Conservation (phyloP, 345 rosid species). For the Litchi chinensis region DNA sequence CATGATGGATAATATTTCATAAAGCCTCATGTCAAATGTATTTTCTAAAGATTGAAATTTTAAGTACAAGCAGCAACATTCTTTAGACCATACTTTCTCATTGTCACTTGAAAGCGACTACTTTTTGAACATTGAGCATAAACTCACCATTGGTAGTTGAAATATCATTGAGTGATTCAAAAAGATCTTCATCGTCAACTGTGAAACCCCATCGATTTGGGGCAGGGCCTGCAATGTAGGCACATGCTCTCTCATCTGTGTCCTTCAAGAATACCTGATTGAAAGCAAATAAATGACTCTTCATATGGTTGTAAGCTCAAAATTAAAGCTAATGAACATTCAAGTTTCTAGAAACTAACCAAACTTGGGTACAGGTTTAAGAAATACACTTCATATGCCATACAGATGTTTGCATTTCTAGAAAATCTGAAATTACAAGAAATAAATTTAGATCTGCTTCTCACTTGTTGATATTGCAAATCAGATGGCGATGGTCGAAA, state of each 20-base stretch:
- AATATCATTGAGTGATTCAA: conserved; percentile 54
- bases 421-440: conserved; percentile 5
- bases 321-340: background rate
- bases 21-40: background rate
- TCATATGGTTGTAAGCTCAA: conserved; percentile 12
- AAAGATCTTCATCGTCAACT: conserved; percentile 80
- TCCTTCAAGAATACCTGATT: conserved; percentile 92
- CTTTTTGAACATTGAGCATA: conserved; percentile 5
- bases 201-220: conserved; percentile 99
- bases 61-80: background rate
- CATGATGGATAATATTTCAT: background rate
- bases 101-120: background rate
- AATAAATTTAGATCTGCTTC: conserved; percentile 31
- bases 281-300: conserved; percentile 24
- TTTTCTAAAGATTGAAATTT: background rate
- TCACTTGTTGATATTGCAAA: conserved; percentile 80
- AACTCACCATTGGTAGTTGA: conserved; percentile 59
- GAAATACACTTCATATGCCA: background rate
- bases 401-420: background rate
- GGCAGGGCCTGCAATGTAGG: conserved; percentile 99
- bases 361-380: conserved; percentile 15
- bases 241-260: conserved; percentile 99
- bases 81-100: background rate
- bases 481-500: conserved; percentile 78
- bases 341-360: conserved; percentile 2